Evolutionary conservation across 192 early-diverging fungal genomes (phyloP).

Genomic region (Backusella morwellensis): DNA sequence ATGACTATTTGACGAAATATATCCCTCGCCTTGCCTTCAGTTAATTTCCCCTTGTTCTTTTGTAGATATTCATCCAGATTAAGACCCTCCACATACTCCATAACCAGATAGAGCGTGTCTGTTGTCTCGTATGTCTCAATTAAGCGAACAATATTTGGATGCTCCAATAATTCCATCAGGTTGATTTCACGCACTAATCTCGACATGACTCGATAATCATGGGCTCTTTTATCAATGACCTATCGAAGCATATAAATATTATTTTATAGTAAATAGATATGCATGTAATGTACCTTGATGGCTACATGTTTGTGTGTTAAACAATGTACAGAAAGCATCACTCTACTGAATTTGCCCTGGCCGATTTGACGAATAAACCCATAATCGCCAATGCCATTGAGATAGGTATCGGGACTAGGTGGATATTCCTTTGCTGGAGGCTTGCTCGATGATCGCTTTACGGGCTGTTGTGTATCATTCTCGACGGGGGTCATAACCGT

Average conservation of each 20-base stretch:
- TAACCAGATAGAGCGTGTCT: slow-evolving; percentile 77
- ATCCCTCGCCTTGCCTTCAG: slow-evolving; percentile 76
- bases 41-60: slow-evolving; percentile 62
- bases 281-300: slow-evolving; percentile 24
- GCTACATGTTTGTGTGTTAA: slow-evolving; percentile 37
- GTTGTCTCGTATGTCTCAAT: slow-evolving; percentile 80
- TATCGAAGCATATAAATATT: slow-evolving; percentile 11
- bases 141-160: slow-evolving; percentile 88
- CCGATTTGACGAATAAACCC: slow-evolving; percentile 72
- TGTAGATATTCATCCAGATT: slow-evolving; percentile 87
- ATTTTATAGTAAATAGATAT: background rate
- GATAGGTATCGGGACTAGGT: slow-evolving; percentile 36
- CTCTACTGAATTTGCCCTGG: slow-evolving; percentile 78
- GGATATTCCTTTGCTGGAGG: slow-evolving; percentile 9
- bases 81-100: slow-evolving; percentile 84
- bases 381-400: slow-evolving; percentile 65
- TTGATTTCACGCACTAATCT: slow-evolving; percentile 76
- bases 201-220: slow-evolving; percentile 46
- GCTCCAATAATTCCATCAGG: slow-evolving; percentile 82
- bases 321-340: slow-evolving; percentile 70
- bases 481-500: background rate
- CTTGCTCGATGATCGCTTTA: background rate
- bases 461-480: background rate
- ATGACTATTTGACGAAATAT: slow-evolving; percentile 84
- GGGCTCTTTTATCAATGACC: slow-evolving; percentile 50